Percentiles rank a stretch among this genome's conserved stretches.
Conservation (phyloP, 1,139 yeast species). For the Geotrichum carabidarum region DNA sequence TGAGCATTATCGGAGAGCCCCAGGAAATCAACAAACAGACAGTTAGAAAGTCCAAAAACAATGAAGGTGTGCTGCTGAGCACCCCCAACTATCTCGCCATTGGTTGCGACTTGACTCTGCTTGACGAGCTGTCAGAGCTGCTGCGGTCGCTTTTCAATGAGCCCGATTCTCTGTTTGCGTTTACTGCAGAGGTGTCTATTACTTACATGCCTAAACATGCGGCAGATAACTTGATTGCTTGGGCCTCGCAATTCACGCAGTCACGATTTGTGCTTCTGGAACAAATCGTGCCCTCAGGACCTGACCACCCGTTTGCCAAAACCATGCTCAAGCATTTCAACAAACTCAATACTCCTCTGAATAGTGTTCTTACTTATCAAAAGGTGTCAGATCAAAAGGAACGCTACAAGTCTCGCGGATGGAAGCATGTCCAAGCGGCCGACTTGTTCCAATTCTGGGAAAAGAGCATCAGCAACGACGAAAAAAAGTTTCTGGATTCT, state of each 20-base stretch:
- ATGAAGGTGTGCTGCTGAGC: conserved; percentile 37
- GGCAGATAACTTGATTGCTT: conserved; percentile 60
- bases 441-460: conserved; percentile 60
- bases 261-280: conserved; percentile 66
- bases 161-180: conserved; percentile 46
- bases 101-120: conserved; percentile 67
- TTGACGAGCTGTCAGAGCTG: conserved; percentile 41
- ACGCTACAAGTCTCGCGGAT: conserved; percentile 50
- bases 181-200: conserved; percentile 76
- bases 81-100: conserved; percentile 52
- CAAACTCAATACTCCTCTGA: conserved; percentile 63
- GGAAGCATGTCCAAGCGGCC: conserved; percentile 47
- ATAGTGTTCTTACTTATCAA: conserved; percentile 60
- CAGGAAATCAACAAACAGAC: conserved; percentile 6
- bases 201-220: conserved; percentile 69
- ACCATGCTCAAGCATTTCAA: conserved; percentile 72
- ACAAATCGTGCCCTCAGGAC: conserved; percentile 64
- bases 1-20: conserved; percentile 43
- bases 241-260: conserved; percentile 46
- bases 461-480: conserved; percentile 39
- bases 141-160: conserved; percentile 35
- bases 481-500: conserved; percentile 44
- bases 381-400: conserved; percentile 45
- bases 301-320: conserved; percentile 60
- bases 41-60: conserved; percentile 5